phyloP scores from a whole-genome alignment of 2,329 filamentous ascomycete genomes.

The Sclerotinia sclerotiorum region DNA sequence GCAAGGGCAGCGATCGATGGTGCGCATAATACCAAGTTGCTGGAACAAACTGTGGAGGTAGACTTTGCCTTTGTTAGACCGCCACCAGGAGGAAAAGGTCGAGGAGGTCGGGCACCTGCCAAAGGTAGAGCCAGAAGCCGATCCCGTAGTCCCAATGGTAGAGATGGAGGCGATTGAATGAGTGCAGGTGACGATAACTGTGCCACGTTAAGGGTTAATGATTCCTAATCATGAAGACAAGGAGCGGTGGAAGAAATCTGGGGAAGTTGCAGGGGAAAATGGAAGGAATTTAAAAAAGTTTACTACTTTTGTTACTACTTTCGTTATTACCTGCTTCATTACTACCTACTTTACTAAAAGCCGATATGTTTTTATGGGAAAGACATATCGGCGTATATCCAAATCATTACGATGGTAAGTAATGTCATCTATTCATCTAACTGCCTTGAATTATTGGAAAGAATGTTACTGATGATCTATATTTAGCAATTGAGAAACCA shows the following conservation, averaged over 20 bases:
- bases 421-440: not conserved
- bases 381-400: constrained; percentile 24
- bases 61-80: constrained; percentile 86
- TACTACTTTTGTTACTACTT: not conserved
- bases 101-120: constrained; percentile 39
- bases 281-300: not conserved
- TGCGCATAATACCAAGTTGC: constrained; percentile 72
- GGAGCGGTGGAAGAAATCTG: constrained; percentile 5
- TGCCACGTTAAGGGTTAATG: constrained; percentile 10
- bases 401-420: constrained; percentile 22
- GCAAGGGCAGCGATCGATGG: constrained; percentile 79
- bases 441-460: not conserved
- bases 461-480: constrained; percentile 9
- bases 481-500: constrained; percentile 6
- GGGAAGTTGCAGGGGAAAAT: not conserved
- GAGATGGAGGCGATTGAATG: constrained; percentile 35
- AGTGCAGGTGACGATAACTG: constrained; percentile 19
- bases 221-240: constrained; percentile 6
- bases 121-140: constrained; percentile 40
- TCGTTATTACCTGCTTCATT: not conserved
- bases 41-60: constrained; percentile 78
- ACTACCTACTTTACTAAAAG: constrained; percentile 4
- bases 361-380: constrained; percentile 21
- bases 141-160: constrained; percentile 39
- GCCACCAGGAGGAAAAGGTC: constrained; percentile 59